Base-by-base conservation (phyloP, 345 rosid species). In the Lumnitzera racemosa region DNA sequence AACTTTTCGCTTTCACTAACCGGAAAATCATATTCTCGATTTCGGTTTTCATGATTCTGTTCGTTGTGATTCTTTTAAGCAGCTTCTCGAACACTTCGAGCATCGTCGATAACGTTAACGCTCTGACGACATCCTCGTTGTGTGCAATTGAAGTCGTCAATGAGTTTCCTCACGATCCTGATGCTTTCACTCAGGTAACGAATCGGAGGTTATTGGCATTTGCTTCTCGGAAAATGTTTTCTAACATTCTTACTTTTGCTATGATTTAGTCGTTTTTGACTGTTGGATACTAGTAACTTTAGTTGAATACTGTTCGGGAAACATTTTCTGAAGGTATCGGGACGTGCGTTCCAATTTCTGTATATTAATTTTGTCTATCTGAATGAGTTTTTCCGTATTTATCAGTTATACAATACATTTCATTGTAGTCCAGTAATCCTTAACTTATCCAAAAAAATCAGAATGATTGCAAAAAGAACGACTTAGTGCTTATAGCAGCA, bases 101-200 rank as follows among this genome's bases (percentile, higher is more conserved):
- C 12, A 57, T 49, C 47, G 17, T 70, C 13, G n/a, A n/a, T 0
- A 12, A 47, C 53, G 36, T 4, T 63, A 50, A 61, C 47, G 64
- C 17, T 13, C 64, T 75, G 8, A 25, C 59, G 53, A 10, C 12
- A 9, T 36, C 43, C 9, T 36, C 43, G 29, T 13, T 78, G 17
- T 76, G 77, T 68, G 61, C 73, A 48, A 73, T 82, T 54, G 73
- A 84, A 74, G 75, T 87, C 0, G 76, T 82, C 49, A 81, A 83
- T 57, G 87, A 78, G 70, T 87, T 73, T 58, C 95, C 80, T 55
- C 90, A 87, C 55, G 95, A 87, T 54, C 83, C 82, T 53, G 17
- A 46, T 3, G 90, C 95, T 25, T 87, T 84, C 66, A 84, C 95
- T 70, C 88, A 87, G 95, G 95, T 80, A 55, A 58, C 36, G 53